Conservation (phyloP, 352 stramenopile species). For the Nothophytophthora sp. region DNA sequence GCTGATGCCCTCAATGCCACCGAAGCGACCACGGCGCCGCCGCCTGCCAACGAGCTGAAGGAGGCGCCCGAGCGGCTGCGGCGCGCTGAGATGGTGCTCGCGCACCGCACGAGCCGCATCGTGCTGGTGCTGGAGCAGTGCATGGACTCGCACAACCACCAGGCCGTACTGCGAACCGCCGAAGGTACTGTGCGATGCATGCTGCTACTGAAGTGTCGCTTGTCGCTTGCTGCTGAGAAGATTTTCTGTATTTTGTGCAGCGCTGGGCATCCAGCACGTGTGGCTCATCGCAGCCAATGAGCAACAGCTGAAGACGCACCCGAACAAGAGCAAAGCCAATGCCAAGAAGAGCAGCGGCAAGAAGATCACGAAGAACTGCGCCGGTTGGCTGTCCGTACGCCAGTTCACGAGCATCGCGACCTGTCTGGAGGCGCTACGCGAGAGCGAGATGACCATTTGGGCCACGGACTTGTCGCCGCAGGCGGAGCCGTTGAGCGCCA, state of each 20-base stretch:
- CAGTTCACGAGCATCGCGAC: constrained; percentile 84
- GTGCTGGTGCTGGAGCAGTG: background rate
- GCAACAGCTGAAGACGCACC: constrained; percentile 66
- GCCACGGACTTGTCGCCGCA: constrained; percentile 88
- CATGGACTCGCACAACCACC: constrained; percentile 39
- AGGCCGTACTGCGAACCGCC: constrained; percentile 35
- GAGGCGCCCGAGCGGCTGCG: constrained; percentile 60
- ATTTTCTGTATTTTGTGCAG: background rate
- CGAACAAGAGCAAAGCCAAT: constrained; percentile 23
- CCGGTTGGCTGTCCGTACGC: constrained; percentile 84
- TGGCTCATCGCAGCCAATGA: constrained; percentile 61
- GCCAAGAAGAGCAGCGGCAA: constrained; percentile 50
- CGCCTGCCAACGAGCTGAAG: too few relatives aligned
- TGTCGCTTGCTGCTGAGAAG: background rate
- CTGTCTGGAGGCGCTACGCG: constrained; percentile 73
- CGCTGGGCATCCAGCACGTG: constrained; percentile 84
- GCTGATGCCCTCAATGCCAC: too few relatives aligned
- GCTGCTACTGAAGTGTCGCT: background rate
- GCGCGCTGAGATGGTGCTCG: constrained; percentile 38
- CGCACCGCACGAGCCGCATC: background rate
- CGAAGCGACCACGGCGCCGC: background rate
- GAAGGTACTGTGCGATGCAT: too few relatives aligned
- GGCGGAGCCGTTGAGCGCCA: constrained; percentile 43
- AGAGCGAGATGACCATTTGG: constrained; percentile 84
- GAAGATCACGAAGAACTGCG: constrained; percentile 82